phyloP scores from a whole-genome alignment of 805 yeast genomes.

The Sugiyamaella americana region DNA sequence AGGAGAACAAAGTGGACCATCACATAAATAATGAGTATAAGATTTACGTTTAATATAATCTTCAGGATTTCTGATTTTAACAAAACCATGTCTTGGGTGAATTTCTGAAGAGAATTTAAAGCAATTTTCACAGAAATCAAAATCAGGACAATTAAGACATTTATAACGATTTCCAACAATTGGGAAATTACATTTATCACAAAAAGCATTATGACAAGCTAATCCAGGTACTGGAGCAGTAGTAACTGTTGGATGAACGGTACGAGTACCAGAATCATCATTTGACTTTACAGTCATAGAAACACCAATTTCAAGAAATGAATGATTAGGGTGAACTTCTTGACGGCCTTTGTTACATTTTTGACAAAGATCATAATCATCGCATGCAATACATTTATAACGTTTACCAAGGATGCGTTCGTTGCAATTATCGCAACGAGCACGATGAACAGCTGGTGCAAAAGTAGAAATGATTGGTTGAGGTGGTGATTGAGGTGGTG shows the following conservation, averaged over 20 bases:
- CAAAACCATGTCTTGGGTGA: slow-evolving; percentile 23
- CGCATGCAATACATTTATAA: slow-evolving; percentile 43
- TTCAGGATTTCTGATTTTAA: slow-evolving; percentile 8
- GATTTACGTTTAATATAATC: slow-evolving; percentile 4
- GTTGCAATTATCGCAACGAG: slow-evolving; percentile 26
- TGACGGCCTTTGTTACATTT: slow-evolving; percentile 26
- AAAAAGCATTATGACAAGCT: slow-evolving; percentile 17
- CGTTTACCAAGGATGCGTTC: slow-evolving; percentile 36
- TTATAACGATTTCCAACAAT: slow-evolving; percentile 41
- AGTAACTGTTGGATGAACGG: too few species aligned
- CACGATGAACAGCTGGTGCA: too few species aligned
- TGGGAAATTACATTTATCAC: slow-evolving; percentile 23
- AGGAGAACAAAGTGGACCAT: slow-evolving; percentile 26
- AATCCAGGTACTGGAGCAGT: not conserved
- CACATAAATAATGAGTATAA: slow-evolving; percentile 18
- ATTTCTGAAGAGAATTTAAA: slow-evolving; percentile 17
- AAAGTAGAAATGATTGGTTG: too few species aligned
- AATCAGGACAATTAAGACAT: slow-evolving; percentile 45
- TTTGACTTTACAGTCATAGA: not conserved
- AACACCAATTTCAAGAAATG: slow-evolving; percentile 8
- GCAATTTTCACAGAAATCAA: slow-evolving; percentile 42
- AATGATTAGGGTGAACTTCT: slow-evolving; percentile 19
- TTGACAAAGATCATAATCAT: slow-evolving; percentile 45
- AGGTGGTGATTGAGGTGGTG: too few species aligned
- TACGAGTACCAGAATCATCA: not conserved